Evolutionary conservation across 345 rosid genomes (phyloP), one percentile per base, ranked within the genome.

Genomic region (Geranium rotundifolium): DNA sequence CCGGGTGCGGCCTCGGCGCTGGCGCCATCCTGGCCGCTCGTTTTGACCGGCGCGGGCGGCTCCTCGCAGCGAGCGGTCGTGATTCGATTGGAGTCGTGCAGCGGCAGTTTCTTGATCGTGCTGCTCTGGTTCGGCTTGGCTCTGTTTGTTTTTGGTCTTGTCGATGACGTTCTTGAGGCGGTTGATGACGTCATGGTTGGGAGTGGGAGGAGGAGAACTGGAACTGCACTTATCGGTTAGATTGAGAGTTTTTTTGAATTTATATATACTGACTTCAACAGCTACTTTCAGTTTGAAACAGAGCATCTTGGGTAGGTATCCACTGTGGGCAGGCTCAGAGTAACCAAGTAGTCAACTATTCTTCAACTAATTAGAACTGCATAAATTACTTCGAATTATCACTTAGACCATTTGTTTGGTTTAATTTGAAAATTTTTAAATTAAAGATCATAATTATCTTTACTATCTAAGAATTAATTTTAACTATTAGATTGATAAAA

Each of bases 101-200:
- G 50, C 1, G 4, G 50, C 4, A 5, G 9, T 41, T 41, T 41
- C 50, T 41, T 41, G 50, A 12, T 41, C 1, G 50, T 41, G 5
- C 10, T 41, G 50, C 62, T 59, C 65, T 7, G 65, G 39, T 20
- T 52, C 58, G 10, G 23, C 29, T n/a, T 67, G 50, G 23, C 3
- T 61, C 62, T 17, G 62, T 46, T 50, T 29, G 39, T 30, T 52
- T 62, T 60, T 15, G 61, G 67, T 64, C 60, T 57, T 20, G 65
- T 9, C 14, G 41, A 34, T 34, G 41, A 34, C 8, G 41, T 3
- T 34, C 41, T 34, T 34, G 41, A 34, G 41, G 5, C 8, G 19
- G 59, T 19, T 6, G 50, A 16, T 57, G 63, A 29, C 7, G 56
- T 65, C 68, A 60, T 14, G 56, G 13, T 1, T 0, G 57, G 18